phyloP scores from a whole-genome alignment of 495 filamentous ascomycete genomes.

The Parathielavia appendiculata region DNA sequence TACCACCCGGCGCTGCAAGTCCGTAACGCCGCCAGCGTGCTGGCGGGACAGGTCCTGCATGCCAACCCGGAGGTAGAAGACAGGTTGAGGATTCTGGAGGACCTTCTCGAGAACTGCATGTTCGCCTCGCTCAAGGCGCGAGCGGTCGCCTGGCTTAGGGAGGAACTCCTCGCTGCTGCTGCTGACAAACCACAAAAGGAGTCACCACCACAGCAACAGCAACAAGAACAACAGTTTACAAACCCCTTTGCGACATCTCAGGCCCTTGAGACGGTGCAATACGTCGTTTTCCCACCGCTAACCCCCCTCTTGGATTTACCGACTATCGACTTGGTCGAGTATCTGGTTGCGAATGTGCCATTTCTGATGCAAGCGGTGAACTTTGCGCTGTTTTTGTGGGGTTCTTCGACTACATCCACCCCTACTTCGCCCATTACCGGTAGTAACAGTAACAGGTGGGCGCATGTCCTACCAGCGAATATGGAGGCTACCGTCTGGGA shows the following conservation, averaged over 20 bases:
- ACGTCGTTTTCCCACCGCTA: constrained; percentile 42
- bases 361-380: constrained; percentile 47
- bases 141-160: constrained; percentile 81
- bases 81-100: constrained; percentile 70
- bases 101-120: constrained; percentile 75
- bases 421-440: background rate
- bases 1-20: constrained; percentile 61
- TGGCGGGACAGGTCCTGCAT: constrained; percentile 69
- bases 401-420: background rate
- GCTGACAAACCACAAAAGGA: background rate
- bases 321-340: constrained; percentile 25
- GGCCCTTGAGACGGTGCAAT: constrained; percentile 43
- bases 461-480: constrained; percentile 35
- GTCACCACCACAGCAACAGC: constrained; percentile 18
- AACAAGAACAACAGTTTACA: constrained; percentile 6
- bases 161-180: constrained; percentile 61
- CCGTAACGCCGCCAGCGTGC: constrained; percentile 66
- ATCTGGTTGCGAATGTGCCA: constrained; percentile 34
- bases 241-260: constrained; percentile 57
- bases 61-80: constrained; percentile 65
- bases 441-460: constrained; percentile 29
- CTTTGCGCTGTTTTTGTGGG: constrained; percentile 49
- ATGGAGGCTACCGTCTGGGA: constrained; percentile 45
- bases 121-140: constrained; percentile 72
- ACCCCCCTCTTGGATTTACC: constrained; percentile 27